phyloP scores from a whole-genome alignment of 495 filamentous ascomycete genomes.

The Aspergillus egyptiacus region DNA sequence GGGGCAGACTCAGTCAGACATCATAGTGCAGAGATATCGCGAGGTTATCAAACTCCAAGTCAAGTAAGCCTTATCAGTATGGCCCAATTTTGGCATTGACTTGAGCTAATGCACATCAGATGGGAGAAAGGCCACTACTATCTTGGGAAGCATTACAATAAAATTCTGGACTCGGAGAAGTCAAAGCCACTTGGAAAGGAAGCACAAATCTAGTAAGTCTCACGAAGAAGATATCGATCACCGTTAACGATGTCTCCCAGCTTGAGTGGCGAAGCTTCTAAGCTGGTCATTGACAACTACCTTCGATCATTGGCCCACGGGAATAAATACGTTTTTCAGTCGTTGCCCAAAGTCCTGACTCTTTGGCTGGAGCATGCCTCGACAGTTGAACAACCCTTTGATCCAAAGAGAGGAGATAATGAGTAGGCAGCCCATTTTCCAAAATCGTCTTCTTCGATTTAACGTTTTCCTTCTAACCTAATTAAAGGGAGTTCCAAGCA shows the following conservation, averaged over 20 bases:
- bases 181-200: constrained; percentile 62
- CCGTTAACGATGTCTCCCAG: constrained; percentile 22
- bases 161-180: constrained; percentile 85
- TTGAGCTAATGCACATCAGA: constrained; percentile 28
- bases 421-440: constrained; percentile 41
- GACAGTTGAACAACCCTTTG: constrained; percentile 59
- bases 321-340: constrained; percentile 92
- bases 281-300: constrained; percentile 89
- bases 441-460: neutral
- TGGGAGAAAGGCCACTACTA: constrained; percentile 99
- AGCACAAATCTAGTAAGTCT: constrained; percentile 44
- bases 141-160: constrained; percentile 95
- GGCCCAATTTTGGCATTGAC: neutral
- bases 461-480: constrained; percentile 5
- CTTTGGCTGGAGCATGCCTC: constrained; percentile 90
- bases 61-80: constrained; percentile 28
- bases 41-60: constrained; percentile 53
- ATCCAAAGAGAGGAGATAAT: constrained; percentile 58
- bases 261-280: constrained; percentile 71
- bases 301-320: constrained; percentile 78
- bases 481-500: constrained; percentile 48
- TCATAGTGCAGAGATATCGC: constrained; percentile 72
- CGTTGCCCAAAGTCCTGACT: constrained; percentile 80
- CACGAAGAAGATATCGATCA: neutral
- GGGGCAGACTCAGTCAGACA: constrained; percentile 77